Evolutionary conservation across 2,329 filamentous ascomycete species (phyloP).

Genomic region (Xylaria sp.): DNA sequence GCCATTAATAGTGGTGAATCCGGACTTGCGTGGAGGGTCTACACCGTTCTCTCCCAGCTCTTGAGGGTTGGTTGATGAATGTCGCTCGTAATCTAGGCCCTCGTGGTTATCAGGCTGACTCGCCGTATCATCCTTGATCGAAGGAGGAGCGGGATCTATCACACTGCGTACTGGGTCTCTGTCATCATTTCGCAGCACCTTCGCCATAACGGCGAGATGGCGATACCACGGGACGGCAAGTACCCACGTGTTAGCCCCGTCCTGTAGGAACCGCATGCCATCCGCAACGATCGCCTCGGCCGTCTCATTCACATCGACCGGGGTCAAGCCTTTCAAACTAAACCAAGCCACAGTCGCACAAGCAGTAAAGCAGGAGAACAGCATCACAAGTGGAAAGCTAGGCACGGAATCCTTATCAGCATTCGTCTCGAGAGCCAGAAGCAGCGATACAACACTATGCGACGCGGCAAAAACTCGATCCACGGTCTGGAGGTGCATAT

Average conservation of each 20-base stretch:
- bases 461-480: slow-evolving; percentile 69
- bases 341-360: slow-evolving; percentile 71
- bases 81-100: slow-evolving; percentile 68
- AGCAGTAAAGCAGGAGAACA: slow-evolving; percentile 71
- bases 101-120: slow-evolving; percentile 68
- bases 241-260: slow-evolving; percentile 69
- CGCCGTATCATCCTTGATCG: slow-evolving; percentile 65
- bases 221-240: slow-evolving; percentile 69
- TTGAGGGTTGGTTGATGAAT: slow-evolving; percentile 49
- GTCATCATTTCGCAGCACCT: slow-evolving; percentile 67
- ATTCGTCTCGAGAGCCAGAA: slow-evolving; percentile 66
- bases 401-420: slow-evolving; percentile 68
- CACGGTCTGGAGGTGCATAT: slow-evolving; percentile 63
- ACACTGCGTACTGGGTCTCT: slow-evolving; percentile 50
- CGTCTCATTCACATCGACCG: slow-evolving; percentile 66
- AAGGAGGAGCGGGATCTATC: slow-evolving; percentile 51
- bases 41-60: slow-evolving; percentile 60
- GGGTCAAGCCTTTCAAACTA: slow-evolving; percentile 70
- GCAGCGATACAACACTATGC: slow-evolving; percentile 67
- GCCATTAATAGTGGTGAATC: slow-evolving; percentile 70
- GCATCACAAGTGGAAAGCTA: slow-evolving; percentile 73
- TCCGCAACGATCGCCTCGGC: slow-evolving; percentile 68
- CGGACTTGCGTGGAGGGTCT: slow-evolving; percentile 66
- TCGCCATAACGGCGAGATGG: slow-evolving; percentile 70
- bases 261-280: slow-evolving; percentile 68